Base-by-base conservation (phyloP, 2,329 filamentous ascomycete genomes). In the Nothopassalora personata region DNA sequence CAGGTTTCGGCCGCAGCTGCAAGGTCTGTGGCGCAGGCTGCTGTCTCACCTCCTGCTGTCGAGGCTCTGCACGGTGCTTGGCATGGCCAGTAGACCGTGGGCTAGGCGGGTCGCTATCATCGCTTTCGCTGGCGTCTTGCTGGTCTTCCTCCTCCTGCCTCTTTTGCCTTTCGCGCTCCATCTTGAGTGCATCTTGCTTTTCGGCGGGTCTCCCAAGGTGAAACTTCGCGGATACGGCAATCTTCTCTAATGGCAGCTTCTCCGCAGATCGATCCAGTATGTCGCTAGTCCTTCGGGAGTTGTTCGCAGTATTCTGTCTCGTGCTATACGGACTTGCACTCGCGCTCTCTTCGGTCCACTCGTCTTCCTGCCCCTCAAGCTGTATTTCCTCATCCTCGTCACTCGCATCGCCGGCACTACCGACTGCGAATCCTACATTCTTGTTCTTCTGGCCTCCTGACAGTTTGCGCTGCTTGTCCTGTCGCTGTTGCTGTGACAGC, bases 301-400 rank as follows among this genome's bases (percentile, higher is more conserved):
- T 73, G 56, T 72, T 72, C 18, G 70, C 70, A 28, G 71, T 73
- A 54, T 73, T 72, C 60, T 71, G 67, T 53, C 71, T 63, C 34
- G 71, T 73, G 61, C 71, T 72, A 59, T 68, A 70, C 11, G 71
- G 71, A 60, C 70, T 72, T 19, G 70, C 71, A 53, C 70, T 72
- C 8, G 68, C 66, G 49, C 71, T 73, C 54, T 73, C 68, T 50
- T 73, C 71, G 8, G 71, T 73, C 71, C 71, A 73, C 31, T 72
- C 71, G 50, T 72, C 71, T 49, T 73, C 71, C 28, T 71, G 67
- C 23, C 64, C 70, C 49, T 70, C 68, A 65, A 71, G 67, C 31
- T 68, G 58, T 31, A 65, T 58, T 19, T 46, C 50, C 27, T 71
- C 66, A 49, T 69, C 70, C 28, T 63, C 66, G 54, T 64, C 63